Base-by-base conservation (phyloP, 1,284 basidiomycete genomes). In the Austroboletus niveus region DNA sequence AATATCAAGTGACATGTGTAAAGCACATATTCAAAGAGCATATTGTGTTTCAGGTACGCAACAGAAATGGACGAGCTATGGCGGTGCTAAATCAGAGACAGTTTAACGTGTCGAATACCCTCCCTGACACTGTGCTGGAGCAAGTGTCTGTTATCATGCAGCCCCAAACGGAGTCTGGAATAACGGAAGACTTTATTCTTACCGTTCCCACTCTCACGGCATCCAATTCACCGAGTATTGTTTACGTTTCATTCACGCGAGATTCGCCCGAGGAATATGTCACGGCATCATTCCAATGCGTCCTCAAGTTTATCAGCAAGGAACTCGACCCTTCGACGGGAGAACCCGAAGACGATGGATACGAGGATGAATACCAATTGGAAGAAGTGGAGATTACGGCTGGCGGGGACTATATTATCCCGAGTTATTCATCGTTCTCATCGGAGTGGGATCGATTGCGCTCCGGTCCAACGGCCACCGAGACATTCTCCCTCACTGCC, bases 61-160 rank as follows among this genome's bases (percentile, higher is more conserved):
- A 34, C 30, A 20, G 39, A 44, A 22, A 34, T 39, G 24, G 24
- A 8, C 9, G 20, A 39, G 17, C 14, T 31, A 14, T 42, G 17
- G 14, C 5, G 29, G 32, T 41, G 35, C 56, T 61, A 31, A 60
- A 45, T 45, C 43, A 2, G 34, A 45, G 36, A 24, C 35, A 99
- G 89, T 98, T 94, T 83, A 98, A 98, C 74, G 85, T 99, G 47
- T 92, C 93, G 53, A 99, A 99, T 70, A 99, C 97, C n/a, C 81
- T 99, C 49, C 87, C 94, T n/a, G 97, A 99, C 69, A 95, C 93
- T 4, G 89, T 99, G 6, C 77, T 99, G 54, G 97, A 99, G 69
- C 86, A 95, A 61, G 93, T 97, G 17, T 90, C 94, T n/a, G 92
- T 99, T 11, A 81, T 94, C 60, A 96, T 98, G 87, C 81, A 87